Evolutionary conservation across 108 stramenopile genomes (phyloP).

Genomic region (Discostella stelligeroides): DNA sequence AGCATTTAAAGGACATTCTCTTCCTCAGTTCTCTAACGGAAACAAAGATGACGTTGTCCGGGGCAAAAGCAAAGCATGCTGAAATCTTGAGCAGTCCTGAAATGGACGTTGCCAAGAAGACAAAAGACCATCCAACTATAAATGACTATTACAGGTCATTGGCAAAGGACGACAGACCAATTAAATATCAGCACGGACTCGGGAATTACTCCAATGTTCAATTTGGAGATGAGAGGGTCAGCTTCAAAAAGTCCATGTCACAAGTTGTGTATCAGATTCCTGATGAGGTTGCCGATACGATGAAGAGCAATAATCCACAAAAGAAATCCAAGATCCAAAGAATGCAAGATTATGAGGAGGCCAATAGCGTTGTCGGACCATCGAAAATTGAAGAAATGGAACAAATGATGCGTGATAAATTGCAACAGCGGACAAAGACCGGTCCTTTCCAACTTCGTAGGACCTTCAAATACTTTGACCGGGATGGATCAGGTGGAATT

Average conservation of each 20-base stretch:
- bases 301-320: constrained; percentile 30
- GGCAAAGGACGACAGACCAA: constrained; percentile 45
- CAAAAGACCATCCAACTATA: constrained; percentile 57
- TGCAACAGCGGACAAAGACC: constrained; percentile 65
- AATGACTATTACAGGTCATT: constrained; percentile 60
- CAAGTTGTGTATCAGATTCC: constrained; percentile 58
- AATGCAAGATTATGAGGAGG: constrained; percentile 61
- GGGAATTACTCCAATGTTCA: constrained; percentile 62
- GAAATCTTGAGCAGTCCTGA: constrained; percentile 46
- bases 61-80: constrained; percentile 6
- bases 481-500: constrained; percentile 64
- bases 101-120: constrained; percentile 51
- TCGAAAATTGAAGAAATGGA: constrained; percentile 66
- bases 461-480: constrained; percentile 71
- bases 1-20: too few species aligned
- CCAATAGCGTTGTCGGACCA: constrained; percentile 57
- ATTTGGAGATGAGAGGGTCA: constrained; percentile 70
- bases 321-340: constrained; percentile 50
- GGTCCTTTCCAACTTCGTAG: constrained; percentile 69
- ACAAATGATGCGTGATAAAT: constrained; percentile 72
- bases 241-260: constrained; percentile 64
- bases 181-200: constrained; percentile 65
- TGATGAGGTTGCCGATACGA: constrained; percentile 45
- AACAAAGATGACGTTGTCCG: constrained; percentile 8
- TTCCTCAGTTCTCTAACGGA: too few species aligned